Conservation (phyloP, 2,329 filamentous ascomycete species). For the Neopestalotiopsis sp. region DNA sequence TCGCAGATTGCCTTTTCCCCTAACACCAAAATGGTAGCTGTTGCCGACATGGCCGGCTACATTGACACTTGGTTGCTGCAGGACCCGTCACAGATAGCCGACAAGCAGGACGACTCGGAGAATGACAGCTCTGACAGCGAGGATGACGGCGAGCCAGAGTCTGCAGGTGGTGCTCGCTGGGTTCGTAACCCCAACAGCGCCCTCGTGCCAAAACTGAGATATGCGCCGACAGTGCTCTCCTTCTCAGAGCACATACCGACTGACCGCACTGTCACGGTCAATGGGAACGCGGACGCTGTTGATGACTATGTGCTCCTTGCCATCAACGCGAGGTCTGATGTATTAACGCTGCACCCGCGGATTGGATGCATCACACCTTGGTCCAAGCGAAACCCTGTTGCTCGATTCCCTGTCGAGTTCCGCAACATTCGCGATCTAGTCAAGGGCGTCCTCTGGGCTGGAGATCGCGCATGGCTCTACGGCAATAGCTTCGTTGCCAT, state of each 20-base stretch:
- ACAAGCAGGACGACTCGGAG: conserved; percentile 40
- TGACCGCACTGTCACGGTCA: conserved; percentile 31
- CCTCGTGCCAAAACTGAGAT: conserved; percentile 71
- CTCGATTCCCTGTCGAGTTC: conserved; percentile 76
- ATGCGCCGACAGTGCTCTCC: conserved; percentile 69
- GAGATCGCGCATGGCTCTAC: conserved; percentile 82
- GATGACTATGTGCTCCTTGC: conserved; percentile 59
- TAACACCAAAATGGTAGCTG: conserved; percentile 79
- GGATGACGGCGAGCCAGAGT: conserved; percentile 50
- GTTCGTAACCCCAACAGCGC: conserved; percentile 72
- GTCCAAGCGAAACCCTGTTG: conserved; percentile 83
- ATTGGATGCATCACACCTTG: conserved; percentile 80
- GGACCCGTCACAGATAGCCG: conserved; percentile 44
- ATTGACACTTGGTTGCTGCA: conserved; percentile 85
- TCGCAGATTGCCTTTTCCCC: conserved; percentile 78
- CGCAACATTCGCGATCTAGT: conserved; percentile 77
- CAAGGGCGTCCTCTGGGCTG: conserved; percentile 86
- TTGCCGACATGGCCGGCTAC: conserved; percentile 82
- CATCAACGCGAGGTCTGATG: conserved; percentile 62
- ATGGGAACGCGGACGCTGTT: conserved; percentile 32
- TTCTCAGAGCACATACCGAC: conserved; percentile 62
- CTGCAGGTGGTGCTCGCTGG: conserved; percentile 62
- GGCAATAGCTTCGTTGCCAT: conserved; percentile 88
- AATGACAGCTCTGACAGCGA: conserved; percentile 45
- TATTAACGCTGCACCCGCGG: conserved; percentile 82